Conservation (phyloP, 805 yeast species). For the Wickerhamiella spandovensis region DNA sequence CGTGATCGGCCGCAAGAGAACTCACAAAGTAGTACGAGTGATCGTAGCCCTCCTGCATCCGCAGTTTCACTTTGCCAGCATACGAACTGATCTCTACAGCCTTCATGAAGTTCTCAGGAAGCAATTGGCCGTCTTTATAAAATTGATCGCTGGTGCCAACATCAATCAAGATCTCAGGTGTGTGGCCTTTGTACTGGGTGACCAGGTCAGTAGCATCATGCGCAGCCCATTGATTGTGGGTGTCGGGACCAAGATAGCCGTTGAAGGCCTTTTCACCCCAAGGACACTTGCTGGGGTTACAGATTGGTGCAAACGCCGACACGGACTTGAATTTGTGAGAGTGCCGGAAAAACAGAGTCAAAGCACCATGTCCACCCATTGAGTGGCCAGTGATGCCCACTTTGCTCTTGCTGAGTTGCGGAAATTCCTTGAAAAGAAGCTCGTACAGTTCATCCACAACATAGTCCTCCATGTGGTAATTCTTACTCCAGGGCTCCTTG, state of each 20-base stretch:
- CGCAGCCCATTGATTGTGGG: constrained; percentile 46
- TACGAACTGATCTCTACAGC: constrained; percentile 44
- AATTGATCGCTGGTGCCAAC: constrained; percentile 73
- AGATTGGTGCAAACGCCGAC: constrained; percentile 83
- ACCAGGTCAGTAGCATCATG: constrained; percentile 81
- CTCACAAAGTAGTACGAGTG: constrained; percentile 83
- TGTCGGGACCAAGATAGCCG: constrained; percentile 54
- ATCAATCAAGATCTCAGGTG: constrained; percentile 60
- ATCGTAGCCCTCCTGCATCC: constrained; percentile 70
- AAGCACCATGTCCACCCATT: constrained; percentile 96
- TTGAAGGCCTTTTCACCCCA: constrained; percentile 86
- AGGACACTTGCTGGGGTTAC: constrained; percentile 59
- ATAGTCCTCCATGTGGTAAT: constrained; percentile 82
- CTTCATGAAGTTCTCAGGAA: constrained; percentile 60
- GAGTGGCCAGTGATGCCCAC: constrained; percentile 89
- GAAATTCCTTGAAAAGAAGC: constrained; percentile 29
- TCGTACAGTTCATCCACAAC: constrained; percentile 59
- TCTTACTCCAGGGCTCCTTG: constrained; percentile 48
- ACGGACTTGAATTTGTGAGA: constrained; percentile 66
- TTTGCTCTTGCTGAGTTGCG: constrained; percentile 40
- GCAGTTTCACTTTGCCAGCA: constrained; percentile 45
- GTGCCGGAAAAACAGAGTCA: constrained; percentile 51
- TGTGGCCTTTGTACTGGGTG: constrained; percentile 38
- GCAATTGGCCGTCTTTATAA: constrained; percentile 47
- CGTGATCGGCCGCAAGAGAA: constrained; percentile 68